Base-by-base conservation (phyloP, 2,329 filamentous ascomycete species). In the Emydomyces testavorans region DNA sequence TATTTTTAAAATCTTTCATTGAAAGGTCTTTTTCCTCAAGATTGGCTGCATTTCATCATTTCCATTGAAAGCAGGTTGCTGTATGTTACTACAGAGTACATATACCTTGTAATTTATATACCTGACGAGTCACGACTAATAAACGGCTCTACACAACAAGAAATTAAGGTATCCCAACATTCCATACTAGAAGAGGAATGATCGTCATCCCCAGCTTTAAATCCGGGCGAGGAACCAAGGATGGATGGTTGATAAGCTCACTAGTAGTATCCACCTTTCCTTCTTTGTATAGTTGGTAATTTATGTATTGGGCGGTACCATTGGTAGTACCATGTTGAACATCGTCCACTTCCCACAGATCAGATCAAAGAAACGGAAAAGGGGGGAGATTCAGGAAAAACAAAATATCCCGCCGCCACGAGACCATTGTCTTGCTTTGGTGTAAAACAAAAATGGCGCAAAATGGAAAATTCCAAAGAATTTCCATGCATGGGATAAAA, bases 391-490 rank as follows among this genome's bases (percentile, higher is more conserved):
- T n/a, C n/a, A 45, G 11, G 16, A 35, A 36, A 36, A 45, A 26
- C n/a, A 34, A 34, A 37, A 46, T 46, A 47, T 47, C 45, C 35
- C 45, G 26, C 45, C 40, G 13, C 36, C 15, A 29, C 32, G 24
- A 20, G n/a, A 26, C 6, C 6, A 10, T 36, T n/a, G 2, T 20
- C 18, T 35, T 35, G 8, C n/a, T 5, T 24, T 18, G 29, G 18
- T n/a, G n/a, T n/a, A n/a, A n/a, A n/a, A n/a, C n/a, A 15, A 38
- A 46, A 46, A 46, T n/a, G 32, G 18, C 35, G 43, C 43, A 45
- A 24, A 46, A 46, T 37, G 32, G 34, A 37, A 29, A 18, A 28
- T 45, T 45, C 42, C 21, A 45, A 36, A n/a, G 16, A 16, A 6
- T 16, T 45, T 45, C 42, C 16, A 32, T 23, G 21, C 37, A 26